Base-by-base conservation (phyloP, 2,329 filamentous ascomycete species). In the Diplodia mutila region DNA sequence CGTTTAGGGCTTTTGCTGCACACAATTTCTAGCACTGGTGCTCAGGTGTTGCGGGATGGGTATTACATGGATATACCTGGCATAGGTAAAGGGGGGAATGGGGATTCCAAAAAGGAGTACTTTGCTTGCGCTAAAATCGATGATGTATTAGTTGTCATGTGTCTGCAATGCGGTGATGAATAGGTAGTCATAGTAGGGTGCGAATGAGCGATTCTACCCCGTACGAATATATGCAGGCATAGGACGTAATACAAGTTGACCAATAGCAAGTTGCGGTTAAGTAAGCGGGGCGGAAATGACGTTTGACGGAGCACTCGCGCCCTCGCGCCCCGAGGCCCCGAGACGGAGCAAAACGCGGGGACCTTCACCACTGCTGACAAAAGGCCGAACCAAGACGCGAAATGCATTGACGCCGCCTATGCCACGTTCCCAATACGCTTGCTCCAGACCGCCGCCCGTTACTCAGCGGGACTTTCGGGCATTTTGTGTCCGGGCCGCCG, bases 1-100 rank as follows among this genome's bases (percentile, higher is more conserved):
- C 61, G 69, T 59, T 49, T 23, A 16, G 27, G 46, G 46, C 46
- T 63, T 18, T 27, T 46, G n/a, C n/a, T n/a, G n/a, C n/a, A n/a
- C n/a, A n/a, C n/a, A 8, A 32, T 32, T 32, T 6, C 29, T 32
- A 32, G 29, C 29, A 8, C 29, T 32, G 29, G 29, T 32, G 29
- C 29, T 32, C 29, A 32, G 29, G 57, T 39, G 11, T 16, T 39
- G 11, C 39, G 46, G 57, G 16, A 49, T 63, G 18, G 6, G 18
- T 6, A 51, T 46, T 46, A 46, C 34, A 37, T 37, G 3, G 34
- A 37, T 46, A 46, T 5, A n/a, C n/a, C 42, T 46, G 8, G 34
- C 12, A 21, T 21, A 21, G 39, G 39, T 18, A 42, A 42, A 42
- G 42, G 18, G n/a, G n/a, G 42, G 7, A 46, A 46, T 9, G 8